A percentile compares a stretch with the other conserved stretches of the same genome.
Conservation (phyloP, 805 yeast genomes). For the Pichia rugopelliculosa region DNA sequence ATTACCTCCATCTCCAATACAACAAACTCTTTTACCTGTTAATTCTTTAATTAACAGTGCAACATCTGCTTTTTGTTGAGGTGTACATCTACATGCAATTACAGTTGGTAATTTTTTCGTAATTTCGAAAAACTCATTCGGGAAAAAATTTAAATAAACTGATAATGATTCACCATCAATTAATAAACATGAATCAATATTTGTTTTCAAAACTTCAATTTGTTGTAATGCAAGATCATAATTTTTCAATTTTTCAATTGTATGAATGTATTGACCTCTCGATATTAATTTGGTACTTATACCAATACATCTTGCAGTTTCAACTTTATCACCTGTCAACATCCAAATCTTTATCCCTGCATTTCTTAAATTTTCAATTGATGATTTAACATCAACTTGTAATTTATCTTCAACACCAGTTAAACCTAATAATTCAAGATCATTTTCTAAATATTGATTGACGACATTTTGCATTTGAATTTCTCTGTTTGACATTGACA, state of each 20-base stretch:
- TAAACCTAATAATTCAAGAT: slow-evolving; percentile 78
- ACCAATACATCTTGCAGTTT: slow-evolving; percentile 95
- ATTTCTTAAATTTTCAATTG: slow-evolving; percentile 85
- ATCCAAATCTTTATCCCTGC: slow-evolving; percentile 99
- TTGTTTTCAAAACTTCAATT: slow-evolving; percentile 61
- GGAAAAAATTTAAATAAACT: slow-evolving; percentile 53
- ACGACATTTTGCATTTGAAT: slow-evolving; percentile 62
- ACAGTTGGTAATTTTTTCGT: slow-evolving; percentile 84
- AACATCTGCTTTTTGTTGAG: slow-evolving; percentile 97
- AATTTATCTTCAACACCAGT: slow-evolving; percentile 97
- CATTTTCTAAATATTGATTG: slow-evolving; percentile 63
- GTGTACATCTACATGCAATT: slow-evolving; percentile 97
- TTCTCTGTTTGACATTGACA: slow-evolving; percentile 78
- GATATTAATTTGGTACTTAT: slow-evolving; percentile 90
- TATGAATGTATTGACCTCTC: slow-evolving; percentile 90
- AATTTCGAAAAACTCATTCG: slow-evolving; percentile 66
- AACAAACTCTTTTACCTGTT: slow-evolving; percentile 88
- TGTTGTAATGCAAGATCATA: slow-evolving; percentile 60
- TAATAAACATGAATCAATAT: slow-evolving; percentile 63
- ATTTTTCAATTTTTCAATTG: slow-evolving; percentile 53
- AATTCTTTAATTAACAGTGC: slow-evolving; percentile 69
- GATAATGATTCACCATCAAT: slow-evolving; percentile 93
- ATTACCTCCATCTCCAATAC: slow-evolving; percentile 99
- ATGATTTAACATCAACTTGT: slow-evolving; percentile 84
- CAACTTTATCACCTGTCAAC: slow-evolving; percentile 98